Evolutionary conservation across 2,329 filamentous ascomycete species (phyloP), one percentile per base, ranked within the genome.

Genomic region (Arthrobotrys sphaeroides): DNA sequence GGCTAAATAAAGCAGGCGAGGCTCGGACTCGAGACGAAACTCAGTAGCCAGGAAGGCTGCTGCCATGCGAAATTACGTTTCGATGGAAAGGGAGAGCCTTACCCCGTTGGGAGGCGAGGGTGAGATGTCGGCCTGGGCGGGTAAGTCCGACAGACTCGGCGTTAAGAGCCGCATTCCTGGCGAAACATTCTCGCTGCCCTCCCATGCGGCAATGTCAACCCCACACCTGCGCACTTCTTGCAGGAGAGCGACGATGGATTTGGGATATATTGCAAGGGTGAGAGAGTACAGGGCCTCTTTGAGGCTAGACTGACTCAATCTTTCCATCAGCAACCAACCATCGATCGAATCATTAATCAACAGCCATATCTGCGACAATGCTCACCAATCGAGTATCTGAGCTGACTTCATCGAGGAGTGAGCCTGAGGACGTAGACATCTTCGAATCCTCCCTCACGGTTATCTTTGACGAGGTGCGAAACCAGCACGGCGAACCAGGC

Each of bases 401-500:
- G 22, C 7, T 47, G 38, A 36, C 57, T 22, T 22, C 45, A 2
- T 24, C 64, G 6, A 24, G 22, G 9, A 1, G 18, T 38, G 40
- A 51, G 7, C 24, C 43, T 16, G 64, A 68, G 12, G 64, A 69
- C 13, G 1, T 72, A 38, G 65, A 78, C 40, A 75, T 79, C 47
- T 80, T 80, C 33, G 77, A 78, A 53, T 77, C 79, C 38, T 77
- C 78, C 3, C 69, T 80, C 18, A 73, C 68, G 40, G 77, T 77
- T 3, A 78, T 80, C 45, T 80, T 80, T 22, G 76, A 79, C 47
- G 79, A 80, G 16, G 45, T 78, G 26, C 78, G 78, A 24, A 80
- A 79, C 57, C 78, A 79, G 66, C 80, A 81, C 42, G 80, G 80
- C 22, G 79, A 81, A 31, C 79, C 80, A 2, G 80, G 80, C n/a